Evolutionary conservation across 306 rosid genomes (phyloP).

Genomic region (Biancaea sappan): DNA sequence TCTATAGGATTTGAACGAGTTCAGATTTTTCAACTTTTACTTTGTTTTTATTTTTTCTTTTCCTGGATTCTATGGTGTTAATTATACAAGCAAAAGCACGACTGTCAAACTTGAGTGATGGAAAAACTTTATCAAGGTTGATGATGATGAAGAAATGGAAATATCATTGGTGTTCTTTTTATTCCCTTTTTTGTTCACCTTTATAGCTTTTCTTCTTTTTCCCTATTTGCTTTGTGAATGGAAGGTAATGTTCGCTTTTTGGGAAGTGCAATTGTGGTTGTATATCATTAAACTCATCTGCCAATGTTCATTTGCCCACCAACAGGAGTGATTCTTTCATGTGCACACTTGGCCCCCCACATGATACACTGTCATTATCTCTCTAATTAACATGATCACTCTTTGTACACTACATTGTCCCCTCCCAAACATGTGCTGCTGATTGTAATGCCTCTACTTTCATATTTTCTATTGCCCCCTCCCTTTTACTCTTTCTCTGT

Average conservation of each 20-base stretch:
- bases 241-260: conserved; percentile 54
- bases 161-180: conserved; percentile 54
- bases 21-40: conserved; percentile 29
- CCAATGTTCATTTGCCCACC: conserved; percentile 43
- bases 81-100: conserved; percentile 67
- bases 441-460: conserved; percentile 17
- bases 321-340: conserved; percentile 51
- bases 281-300: conserved; percentile 40
- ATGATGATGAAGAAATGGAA: conserved; percentile 53
- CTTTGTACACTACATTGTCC: conserved; percentile 44
- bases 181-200: conserved; percentile 32
- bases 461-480: conserved; percentile 13
- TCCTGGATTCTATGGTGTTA: conserved; percentile 45
- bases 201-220: conserved; percentile 29
- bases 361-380: conserved; percentile 40
- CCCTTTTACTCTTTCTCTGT: conserved; percentile 30
- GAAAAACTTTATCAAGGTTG: conserved; percentile 48
- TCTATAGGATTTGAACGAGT: conserved; percentile 70
- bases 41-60: conserved; percentile 13
- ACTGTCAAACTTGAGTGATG: conserved; percentile 64
- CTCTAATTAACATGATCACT: conserved; percentile 53
- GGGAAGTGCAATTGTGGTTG: conserved; percentile 51
- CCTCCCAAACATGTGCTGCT: conserved; percentile 39
- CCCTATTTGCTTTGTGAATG: conserved; percentile 54
- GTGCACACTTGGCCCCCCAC: conserved; percentile 46